A percentile compares a stretch with the other conserved stretches of the same genome.
These are phyloP conservation scores for Penicillium psychrosexuale DNA, from an alignment of 2,329 filamentous ascomycete genomes.

Conservation along the genomic window DNA sequence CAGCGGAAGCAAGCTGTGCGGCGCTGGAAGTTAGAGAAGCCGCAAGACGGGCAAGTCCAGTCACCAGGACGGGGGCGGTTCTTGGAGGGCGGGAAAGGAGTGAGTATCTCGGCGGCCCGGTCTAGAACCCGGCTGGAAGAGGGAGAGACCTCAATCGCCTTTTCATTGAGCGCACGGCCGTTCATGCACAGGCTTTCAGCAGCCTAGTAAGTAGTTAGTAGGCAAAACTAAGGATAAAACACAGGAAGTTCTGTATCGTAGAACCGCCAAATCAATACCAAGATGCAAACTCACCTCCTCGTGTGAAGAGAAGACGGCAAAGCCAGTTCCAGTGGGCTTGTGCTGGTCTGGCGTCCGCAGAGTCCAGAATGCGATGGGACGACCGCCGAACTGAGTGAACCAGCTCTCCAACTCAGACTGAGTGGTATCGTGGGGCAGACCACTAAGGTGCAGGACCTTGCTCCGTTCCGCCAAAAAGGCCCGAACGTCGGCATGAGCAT, in stretches of 20 bases:
- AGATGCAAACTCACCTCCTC: constrained; percentile 72
- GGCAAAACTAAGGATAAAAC: constrained; percentile 1
- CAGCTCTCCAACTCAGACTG: constrained; percentile 98
- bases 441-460: constrained; percentile 98
- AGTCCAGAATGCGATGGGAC: constrained; percentile 98
- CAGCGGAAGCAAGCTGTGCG: constrained; percentile 98
- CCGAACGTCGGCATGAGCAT: constrained; percentile 91
- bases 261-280: not conserved
- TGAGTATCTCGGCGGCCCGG: constrained; percentile 90
- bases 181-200: constrained; percentile 99
- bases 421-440: constrained; percentile 93
- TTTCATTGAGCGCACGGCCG: constrained; percentile 93
- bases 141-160: constrained; percentile 97
- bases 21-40: constrained; percentile 98
- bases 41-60: constrained; percentile 98
- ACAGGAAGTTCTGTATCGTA: not conserved
- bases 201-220: constrained; percentile 52
- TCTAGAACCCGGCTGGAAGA: constrained; percentile 96
- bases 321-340: constrained; percentile 97
- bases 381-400: constrained; percentile 98
- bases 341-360: constrained; percentile 96
- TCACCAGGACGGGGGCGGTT: constrained; percentile 95
- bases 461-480: constrained; percentile 94
- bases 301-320: constrained; percentile 97
- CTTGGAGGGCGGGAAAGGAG: constrained; percentile 96